phyloP scores from a whole-genome alignment of 768 basidiomycete species.

The Mycena crocata region DNA sequence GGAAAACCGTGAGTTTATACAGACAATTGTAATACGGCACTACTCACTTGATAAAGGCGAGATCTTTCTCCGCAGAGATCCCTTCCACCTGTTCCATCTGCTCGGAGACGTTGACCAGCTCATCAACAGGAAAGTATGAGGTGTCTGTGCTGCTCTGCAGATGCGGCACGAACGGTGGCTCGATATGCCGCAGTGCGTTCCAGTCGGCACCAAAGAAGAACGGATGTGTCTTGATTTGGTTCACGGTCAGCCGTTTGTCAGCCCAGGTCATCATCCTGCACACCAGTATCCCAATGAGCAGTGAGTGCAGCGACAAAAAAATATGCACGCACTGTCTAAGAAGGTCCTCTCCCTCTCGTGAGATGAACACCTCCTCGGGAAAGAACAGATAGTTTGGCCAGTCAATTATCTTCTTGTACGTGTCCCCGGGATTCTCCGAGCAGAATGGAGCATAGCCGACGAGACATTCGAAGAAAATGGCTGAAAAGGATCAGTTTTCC shows the following conservation, averaged over 20 bases:
- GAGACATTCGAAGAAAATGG: slow-evolving; percentile 98
- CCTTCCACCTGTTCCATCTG: slow-evolving; percentile 71
- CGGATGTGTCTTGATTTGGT: slow-evolving; percentile 91
- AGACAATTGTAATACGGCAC: not conserved
- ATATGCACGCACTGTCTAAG: slow-evolving; percentile 85
- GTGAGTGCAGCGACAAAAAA: not conserved
- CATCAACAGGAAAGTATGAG: slow-evolving; percentile 96
- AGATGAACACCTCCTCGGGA: slow-evolving; percentile 95
- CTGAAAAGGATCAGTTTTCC: slow-evolving; percentile 43
- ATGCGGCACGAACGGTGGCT: slow-evolving; percentile 95
- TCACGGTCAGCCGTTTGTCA: slow-evolving; percentile 77
- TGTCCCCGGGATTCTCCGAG: slow-evolving; percentile 95
- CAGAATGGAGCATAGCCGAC: slow-evolving; percentile 99
- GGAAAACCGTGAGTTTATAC: slow-evolving; percentile 22
- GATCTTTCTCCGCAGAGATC: slow-evolving; percentile 73
- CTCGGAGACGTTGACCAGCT: slow-evolving; percentile 77
- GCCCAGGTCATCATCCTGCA: slow-evolving; percentile 88
- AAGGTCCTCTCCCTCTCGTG: slow-evolving; percentile 90
- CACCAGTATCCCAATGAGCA: slow-evolving; percentile 19
- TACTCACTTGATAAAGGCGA: slow-evolving; percentile 73
- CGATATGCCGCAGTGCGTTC: slow-evolving; percentile 90
- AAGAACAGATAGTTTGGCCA: slow-evolving; percentile 94
- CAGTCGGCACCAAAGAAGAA: slow-evolving; percentile 98
- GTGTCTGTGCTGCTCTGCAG: slow-evolving; percentile 85
- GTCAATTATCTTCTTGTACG: slow-evolving; percentile 98